Evolutionary conservation across 2,329 filamentous ascomycete species (phyloP).

Genomic region (Parastagonospora nodorum): DNA sequence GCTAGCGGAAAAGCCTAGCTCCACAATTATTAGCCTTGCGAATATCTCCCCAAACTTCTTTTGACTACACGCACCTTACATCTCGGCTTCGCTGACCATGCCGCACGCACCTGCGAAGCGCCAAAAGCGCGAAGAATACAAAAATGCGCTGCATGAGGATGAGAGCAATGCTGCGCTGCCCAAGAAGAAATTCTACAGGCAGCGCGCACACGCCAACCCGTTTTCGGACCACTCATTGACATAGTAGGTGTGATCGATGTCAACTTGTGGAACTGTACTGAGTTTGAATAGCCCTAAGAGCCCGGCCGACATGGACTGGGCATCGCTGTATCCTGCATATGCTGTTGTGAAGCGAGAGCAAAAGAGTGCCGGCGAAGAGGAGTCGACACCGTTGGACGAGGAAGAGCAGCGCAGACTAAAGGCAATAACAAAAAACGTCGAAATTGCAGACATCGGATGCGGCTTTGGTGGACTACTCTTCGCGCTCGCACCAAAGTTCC

Average conservation of each 20-base stretch:
- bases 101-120: constrained; percentile 44
- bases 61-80: background rate
- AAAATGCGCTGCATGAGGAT: constrained; percentile 39
- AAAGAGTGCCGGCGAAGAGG: constrained; percentile 27
- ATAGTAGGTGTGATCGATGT: constrained; percentile 65
- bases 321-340: constrained; percentile 78
- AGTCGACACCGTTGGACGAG: constrained; percentile 24
- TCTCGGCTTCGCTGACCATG: constrained; percentile 21
- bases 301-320: constrained; percentile 91
- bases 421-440: constrained; percentile 70
- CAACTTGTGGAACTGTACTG: constrained; percentile 12
- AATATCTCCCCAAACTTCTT: constrained; percentile 10
- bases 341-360: constrained; percentile 28
- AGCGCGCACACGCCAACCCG: constrained; percentile 95
- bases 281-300: constrained; percentile 67
- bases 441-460: constrained; percentile 95
- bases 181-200: constrained; percentile 94
- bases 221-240: constrained; percentile 91
- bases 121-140: constrained; percentile 56
- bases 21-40: constrained; percentile 16
- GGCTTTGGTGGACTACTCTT: constrained; percentile 92
- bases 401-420: constrained; percentile 17
- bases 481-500: constrained; percentile 79
- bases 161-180: constrained; percentile 67
- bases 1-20: constrained; percentile 42